Base-by-base conservation (phyloP, 164 flowering plant genomes). In the Buxus sempervirens region DNA sequence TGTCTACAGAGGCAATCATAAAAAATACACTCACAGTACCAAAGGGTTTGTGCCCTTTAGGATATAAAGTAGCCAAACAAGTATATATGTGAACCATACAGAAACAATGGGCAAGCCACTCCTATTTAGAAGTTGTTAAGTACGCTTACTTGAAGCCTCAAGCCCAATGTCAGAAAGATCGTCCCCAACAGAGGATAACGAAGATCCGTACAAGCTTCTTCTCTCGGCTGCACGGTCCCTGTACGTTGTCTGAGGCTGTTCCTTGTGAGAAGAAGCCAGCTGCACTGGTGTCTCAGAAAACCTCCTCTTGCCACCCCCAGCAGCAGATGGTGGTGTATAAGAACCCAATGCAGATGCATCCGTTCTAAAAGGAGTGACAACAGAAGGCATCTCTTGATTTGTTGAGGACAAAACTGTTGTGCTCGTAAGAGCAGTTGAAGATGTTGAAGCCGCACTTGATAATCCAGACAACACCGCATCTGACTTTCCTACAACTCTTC, bases 151-250 rank as follows among this genome's bases (percentile, higher is more conserved):
- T 81, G 93, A 74, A 81, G 88, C 94, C 49, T 77, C 90, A 59
- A 73, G 73, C 27, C 77, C 88, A 73, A 67, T 60, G 53, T 82
- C 86, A 25, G 84, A 76, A 19, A 66, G 12, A 67, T 83, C 83
- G 65, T 89, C 86, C 53, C 86, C 90, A 66, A 74, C 12, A 48
- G 88, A 85, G 14, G 90, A 79, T 26, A 87, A 61, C 21, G 83
- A 84, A 62, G 97, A 87, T 60, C 99, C 95, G 74, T 96, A 96
- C 63, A 93, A 81, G 79, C 84, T 96, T 77, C 99, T 85, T 71
- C 99, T 80, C 78, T 96, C 99, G 63, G 99, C 99, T 49, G 98
- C 99, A 60, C 98, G 94, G 76, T 96, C 99, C 77, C 99, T 84
- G 51, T 96, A 96, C 4, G 83, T 62, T 23, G 86, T 79, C 76